Conservation (phyloP, 1,284 basidiomycete genomes). For the Trichosporon sp. region DNA sequence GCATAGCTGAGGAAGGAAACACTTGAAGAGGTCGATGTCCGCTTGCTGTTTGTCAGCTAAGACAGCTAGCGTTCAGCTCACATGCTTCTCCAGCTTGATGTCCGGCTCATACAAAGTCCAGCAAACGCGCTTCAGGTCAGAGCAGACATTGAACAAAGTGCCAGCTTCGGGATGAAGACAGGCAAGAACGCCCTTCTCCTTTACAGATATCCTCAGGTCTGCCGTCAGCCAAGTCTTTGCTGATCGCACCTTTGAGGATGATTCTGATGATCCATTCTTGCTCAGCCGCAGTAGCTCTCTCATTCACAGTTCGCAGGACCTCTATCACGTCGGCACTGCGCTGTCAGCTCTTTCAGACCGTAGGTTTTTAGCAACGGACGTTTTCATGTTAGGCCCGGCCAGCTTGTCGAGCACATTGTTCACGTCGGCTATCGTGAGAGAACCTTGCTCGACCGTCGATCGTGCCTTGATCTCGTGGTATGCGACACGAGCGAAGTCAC, state of each 20-base stretch:
- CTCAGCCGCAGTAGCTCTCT: constrained; percentile 74
- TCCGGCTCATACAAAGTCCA: constrained; percentile 60
- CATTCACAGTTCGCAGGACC: constrained; percentile 74
- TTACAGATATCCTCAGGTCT: constrained; percentile 59
- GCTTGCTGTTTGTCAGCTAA: constrained; percentile 65
- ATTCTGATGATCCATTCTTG: constrained; percentile 91
- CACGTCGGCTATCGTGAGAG: constrained; percentile 74
- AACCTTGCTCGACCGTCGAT: constrained; percentile 76
- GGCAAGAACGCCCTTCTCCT: constrained; percentile 79
- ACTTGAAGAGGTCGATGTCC: constrained; percentile 72
- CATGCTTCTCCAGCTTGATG: constrained; percentile 56
- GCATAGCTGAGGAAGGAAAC: constrained; percentile 91
- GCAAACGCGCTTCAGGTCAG: constrained; percentile 86
- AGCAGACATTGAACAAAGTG: constrained; percentile 89
- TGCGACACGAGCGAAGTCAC: constrained; percentile 82
- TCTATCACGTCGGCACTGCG: constrained; percentile 71
- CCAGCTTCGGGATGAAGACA: constrained; percentile 89
- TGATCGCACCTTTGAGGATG: constrained; percentile 71
- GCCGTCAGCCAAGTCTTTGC: background rate
- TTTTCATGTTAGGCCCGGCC: constrained; percentile 41
- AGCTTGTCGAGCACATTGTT: constrained; percentile 78
- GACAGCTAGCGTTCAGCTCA: constrained; percentile 55
- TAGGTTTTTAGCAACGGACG: constrained; percentile 26
- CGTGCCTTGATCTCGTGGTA: constrained; percentile 81
- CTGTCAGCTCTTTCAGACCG: constrained; percentile 8